Percentiles rank a stretch among this genome's conserved stretches.
Evolutionary conservation across 805 yeast genomes (phyloP).

Genomic region (Lipomyces yamanashiensis): DNA sequence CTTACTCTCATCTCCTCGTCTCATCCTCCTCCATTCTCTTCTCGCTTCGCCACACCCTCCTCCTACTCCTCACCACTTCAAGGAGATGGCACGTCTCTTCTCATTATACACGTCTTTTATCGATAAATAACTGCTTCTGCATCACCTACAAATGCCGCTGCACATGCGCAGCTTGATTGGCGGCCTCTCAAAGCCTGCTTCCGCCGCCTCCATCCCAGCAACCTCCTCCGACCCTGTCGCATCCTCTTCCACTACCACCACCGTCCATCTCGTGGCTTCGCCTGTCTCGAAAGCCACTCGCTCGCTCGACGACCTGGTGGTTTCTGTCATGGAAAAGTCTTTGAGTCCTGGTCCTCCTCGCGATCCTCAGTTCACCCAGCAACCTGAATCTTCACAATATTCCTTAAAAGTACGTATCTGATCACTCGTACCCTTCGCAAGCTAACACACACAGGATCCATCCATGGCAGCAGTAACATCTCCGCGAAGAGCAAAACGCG

Average conservation of each 20-base stretch:
- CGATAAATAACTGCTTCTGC: neutral
- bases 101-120: neutral
- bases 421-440: no score
- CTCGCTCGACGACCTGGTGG: neutral
- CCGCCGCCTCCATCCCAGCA: neutral
- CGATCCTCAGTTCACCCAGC: no score
- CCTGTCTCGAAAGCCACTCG: neutral
- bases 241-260: neutral
- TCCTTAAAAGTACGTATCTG: no score
- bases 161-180: conserved; percentile 3
- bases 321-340: neutral
- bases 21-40: neutral
- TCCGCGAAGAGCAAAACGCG: conserved; percentile 14
- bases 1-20: neutral
- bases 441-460: neutral
- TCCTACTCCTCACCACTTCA: neutral
- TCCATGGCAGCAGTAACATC: neutral
- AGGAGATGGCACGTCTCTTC: neutral
- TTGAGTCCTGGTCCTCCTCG: neutral
- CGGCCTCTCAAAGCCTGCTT: conserved; percentile 9
- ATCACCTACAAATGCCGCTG: conserved; percentile 3
- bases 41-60: neutral
- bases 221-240: neutral
- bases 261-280: neutral
- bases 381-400: no score